These are phyloP conservation scores for Debaryomycetaceae sp. DNA, from an alignment of 1,139 yeast genomes.

Conservation along the genomic window DNA sequence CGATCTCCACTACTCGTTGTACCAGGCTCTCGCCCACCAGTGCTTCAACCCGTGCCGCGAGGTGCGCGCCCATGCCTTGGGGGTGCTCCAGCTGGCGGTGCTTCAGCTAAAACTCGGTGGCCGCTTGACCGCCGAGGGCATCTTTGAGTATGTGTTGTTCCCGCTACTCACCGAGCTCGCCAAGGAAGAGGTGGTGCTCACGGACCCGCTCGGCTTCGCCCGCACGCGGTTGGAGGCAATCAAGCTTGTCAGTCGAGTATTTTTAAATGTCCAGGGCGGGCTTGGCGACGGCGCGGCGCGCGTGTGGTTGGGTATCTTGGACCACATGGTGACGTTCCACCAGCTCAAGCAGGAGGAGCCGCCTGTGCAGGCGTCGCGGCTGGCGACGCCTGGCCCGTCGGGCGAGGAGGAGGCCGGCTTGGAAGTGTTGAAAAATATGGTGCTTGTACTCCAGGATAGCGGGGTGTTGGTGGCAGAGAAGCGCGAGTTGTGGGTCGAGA, in stretches of 20 bases:
- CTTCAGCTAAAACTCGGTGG: conserved; percentile 29
- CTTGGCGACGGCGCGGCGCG: conserved; percentile 22
- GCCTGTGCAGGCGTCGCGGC: conserved; percentile 23
- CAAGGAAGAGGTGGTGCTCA: conserved; percentile 61
- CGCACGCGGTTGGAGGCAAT: conserved; percentile 66
- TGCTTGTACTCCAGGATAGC: conserved; percentile 33
- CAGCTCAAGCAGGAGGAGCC: conserved; percentile 20
- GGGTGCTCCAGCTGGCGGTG: conserved; percentile 45
- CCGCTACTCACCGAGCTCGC: conserved; percentile 67
- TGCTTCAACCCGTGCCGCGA: conserved; percentile 85
- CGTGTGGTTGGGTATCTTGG: conserved; percentile 36
- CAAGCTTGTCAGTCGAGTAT: conserved; percentile 64
- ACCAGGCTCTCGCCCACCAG: conserved; percentile 82
- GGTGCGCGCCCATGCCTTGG: conserved; percentile 61
- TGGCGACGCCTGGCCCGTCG: conserved; percentile 1
- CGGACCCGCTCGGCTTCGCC: conserved; percentile 61
- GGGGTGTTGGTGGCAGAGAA: conserved; percentile 21
- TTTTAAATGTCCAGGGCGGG: conserved; percentile 45
- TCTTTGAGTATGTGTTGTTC: conserved; percentile 70
- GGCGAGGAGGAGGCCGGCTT: conserved; percentile 39
- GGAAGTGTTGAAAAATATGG: conserved; percentile 62
- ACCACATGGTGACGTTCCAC: conserved; percentile 26
- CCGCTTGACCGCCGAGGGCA: conserved; percentile 43
- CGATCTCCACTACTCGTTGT: conserved; percentile 51
- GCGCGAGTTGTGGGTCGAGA: conserved; percentile 24